phyloP scores from a whole-genome alignment of 805 yeast species.

The Candida pseudoglaebosa region DNA sequence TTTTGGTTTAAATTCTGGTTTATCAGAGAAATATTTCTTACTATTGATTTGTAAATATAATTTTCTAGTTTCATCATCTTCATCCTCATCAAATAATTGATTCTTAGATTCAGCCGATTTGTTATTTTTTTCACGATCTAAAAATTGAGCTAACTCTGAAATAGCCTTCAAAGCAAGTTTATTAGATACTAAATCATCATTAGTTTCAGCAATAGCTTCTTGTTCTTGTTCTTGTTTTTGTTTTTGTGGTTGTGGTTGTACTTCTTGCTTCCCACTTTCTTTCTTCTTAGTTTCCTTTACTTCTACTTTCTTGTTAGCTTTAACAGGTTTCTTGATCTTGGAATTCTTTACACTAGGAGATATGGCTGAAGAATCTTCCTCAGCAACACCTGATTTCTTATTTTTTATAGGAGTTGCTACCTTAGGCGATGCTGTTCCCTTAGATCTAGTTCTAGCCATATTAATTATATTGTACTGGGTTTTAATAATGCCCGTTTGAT shows the following conservation, averaged over 20 bases:
- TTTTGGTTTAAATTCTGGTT: conserved; percentile 56
- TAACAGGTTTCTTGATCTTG: conserved; percentile 6
- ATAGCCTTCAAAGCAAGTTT: conserved; percentile 46
- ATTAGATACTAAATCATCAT: conserved; percentile 14
- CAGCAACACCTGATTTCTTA: conserved; percentile 18
- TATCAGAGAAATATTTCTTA: conserved; percentile 59
- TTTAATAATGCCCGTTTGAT: background rate
- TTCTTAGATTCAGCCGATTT: conserved; percentile 28
- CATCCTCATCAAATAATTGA: conserved; percentile 47
- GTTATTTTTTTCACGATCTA: conserved; percentile 30
- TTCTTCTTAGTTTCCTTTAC: conserved; percentile 1
- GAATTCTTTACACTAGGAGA: conserved; percentile 22
- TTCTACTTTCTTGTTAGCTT: conserved; percentile 4
- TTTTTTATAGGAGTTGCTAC: conserved; percentile 22
- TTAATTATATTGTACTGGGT: conserved; percentile 1
- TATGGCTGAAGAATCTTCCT: conserved; percentile 16
- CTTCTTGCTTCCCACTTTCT: too few species aligned
- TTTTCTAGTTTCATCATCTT: conserved; percentile 51
- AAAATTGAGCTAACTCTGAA: conserved; percentile 61
- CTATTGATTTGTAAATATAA: conserved; percentile 62
- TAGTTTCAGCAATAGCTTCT: background rate
- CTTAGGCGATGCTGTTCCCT: conserved; percentile 20
- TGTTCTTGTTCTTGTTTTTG: too few species aligned
- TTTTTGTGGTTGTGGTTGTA: too few species aligned
- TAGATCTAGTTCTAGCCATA: conserved; percentile 35